Evolutionary conservation across 1,139 yeast genomes (phyloP), one percentile per base, ranked within the genome.

Genomic region (Diutina sp.): DNA sequence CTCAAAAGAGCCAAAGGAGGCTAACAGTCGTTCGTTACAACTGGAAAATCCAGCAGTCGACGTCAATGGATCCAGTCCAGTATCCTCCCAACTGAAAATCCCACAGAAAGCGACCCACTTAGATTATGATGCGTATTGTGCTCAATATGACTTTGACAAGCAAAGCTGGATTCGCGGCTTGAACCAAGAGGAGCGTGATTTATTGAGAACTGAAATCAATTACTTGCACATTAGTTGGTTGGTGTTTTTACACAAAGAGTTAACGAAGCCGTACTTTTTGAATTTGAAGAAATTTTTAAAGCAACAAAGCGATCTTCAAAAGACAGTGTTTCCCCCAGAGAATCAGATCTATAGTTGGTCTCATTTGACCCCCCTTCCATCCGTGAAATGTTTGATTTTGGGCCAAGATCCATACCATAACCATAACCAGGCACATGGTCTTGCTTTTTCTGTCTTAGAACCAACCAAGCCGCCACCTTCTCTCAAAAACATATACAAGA

Each of bases 331-430:
- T 69, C 99, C 99, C 1, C 91, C 93, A 0, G 68, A 73, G 29
- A 65, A 77, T 18, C 87, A 87, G 59, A 82, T 93, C n/a, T 93
- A 93, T 67, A 87, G 97, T 0, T 93, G 99, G 98, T 85, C 96
- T 1, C 80, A 90, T 54, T 76, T 85, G 44, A 90, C 98, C 0
- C 97, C 97, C 0, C 73, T 93, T 45, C 76, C 82, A 6, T 69
- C 79, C 1, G 87, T 91, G 38, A 85, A 83, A 65, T 95, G 95
- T 44, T 79, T 93, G 3, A 77, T 95, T 18, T 73, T 95, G 53
- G 99, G 99, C 1, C 99, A 93, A 68, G 99, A 93, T 67, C 99
- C 99, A 0, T 93, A 93, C 67, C 99, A 95, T 68, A 90, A 90
- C 66, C 71, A 70, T 63, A 87, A 88, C 65, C 99, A 93, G 68